Evolutionary conservation across 2,329 filamentous ascomycete genomes (phyloP), one percentile per base, ranked within the genome.

Genomic region (Spiromastix sp.): DNA sequence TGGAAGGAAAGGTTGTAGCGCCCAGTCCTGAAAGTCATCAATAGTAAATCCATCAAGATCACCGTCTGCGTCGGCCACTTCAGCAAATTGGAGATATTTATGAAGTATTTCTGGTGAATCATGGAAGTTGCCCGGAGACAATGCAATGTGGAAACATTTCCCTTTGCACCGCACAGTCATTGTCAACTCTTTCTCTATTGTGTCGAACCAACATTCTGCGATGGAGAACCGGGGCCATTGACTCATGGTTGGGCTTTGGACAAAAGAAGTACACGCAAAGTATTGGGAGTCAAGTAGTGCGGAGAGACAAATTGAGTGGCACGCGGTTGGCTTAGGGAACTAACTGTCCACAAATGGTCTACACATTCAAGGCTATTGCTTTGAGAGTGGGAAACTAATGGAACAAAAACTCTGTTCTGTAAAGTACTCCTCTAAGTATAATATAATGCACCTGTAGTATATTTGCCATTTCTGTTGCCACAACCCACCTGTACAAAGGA

Each of bases 121-220:
- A 27, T 16, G 29, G 21, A 37, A 32, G 17, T 37, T 17, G 22
- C 30, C 28, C 18, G 35, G 29, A 7, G 16, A 26, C 27, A 37
- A 16, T 32, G 30, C n/a, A 9, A 37, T 37, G 29, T 32, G 13
- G 16, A 26, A 37, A 32, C 35, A 37, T 31, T 26, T 37, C 24
- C 35, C 29, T 22, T 31, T 37, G 22, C 35, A 37, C 12, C 35
- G n/a, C 29, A 37, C 35, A 13, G 10, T 32, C 35, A 37, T 37
- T 20, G 25, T 7, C 10, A 26, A 37, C 29, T 37, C 27, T 18
- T 37, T 37, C 32, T 31, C 25, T 17, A 3, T 22, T 22, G 29
- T 4, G 29, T 27, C 35, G 13, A 37, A 37, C 35, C 35, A 37
- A 17, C 12, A 37, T 27, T 37, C 35, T 15, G 29, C 17, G 26